A percentile compares a stretch with the other conserved stretches of the same genome.
Conservation (phyloP, 2,329 filamentous ascomycete species). For the Bisporella sp. region DNA sequence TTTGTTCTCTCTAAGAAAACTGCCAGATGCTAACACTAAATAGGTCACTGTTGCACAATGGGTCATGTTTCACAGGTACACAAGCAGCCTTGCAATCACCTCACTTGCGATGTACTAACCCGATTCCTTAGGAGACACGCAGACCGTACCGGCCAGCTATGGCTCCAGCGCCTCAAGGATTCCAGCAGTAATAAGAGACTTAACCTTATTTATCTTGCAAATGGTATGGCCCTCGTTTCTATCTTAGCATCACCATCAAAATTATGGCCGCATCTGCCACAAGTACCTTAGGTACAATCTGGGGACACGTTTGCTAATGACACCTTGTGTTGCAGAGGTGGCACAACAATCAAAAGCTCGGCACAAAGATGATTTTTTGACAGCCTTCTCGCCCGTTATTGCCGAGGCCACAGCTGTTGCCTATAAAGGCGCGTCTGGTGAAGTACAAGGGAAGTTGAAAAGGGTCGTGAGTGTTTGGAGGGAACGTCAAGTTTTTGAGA, state of each 20-base stretch:
- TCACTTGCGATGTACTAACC: conserved; percentile 18
- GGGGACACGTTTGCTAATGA: conserved; percentile 12
- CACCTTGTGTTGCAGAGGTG: conserved; percentile 57
- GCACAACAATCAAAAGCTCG: conserved; percentile 93
- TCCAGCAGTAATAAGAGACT: conserved; percentile 79
- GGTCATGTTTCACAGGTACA: conserved; percentile 98
- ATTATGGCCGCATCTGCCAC: neutral
- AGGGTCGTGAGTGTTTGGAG: conserved; percentile 94
- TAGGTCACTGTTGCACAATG: conserved; percentile 86
- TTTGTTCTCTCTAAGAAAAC: neutral
- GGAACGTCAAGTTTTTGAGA: conserved; percentile 77
- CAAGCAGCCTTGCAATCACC: conserved; percentile 1
- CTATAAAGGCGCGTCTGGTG: conserved; percentile 80
- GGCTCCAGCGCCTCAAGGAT: conserved; percentile 85
- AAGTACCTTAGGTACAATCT: conserved; percentile 6
- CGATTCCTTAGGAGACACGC: conserved; percentile 67
- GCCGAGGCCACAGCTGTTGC: conserved; percentile 85
- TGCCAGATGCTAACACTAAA: conserved; percentile 1
- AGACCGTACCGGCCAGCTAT: conserved; percentile 83
- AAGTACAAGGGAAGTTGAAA: conserved; percentile 81
- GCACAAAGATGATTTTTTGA: conserved; percentile 85
- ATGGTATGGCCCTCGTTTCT: conserved; percentile 54
- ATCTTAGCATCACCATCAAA: neutral
- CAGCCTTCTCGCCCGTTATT: conserved; percentile 85
- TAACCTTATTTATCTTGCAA: conserved; percentile 89